Percentiles rank a stretch among this genome's conserved stretches.
Evolutionary conservation across 805 yeast genomes (phyloP).

Genomic region (Zygoascus biomembranicola): DNA sequence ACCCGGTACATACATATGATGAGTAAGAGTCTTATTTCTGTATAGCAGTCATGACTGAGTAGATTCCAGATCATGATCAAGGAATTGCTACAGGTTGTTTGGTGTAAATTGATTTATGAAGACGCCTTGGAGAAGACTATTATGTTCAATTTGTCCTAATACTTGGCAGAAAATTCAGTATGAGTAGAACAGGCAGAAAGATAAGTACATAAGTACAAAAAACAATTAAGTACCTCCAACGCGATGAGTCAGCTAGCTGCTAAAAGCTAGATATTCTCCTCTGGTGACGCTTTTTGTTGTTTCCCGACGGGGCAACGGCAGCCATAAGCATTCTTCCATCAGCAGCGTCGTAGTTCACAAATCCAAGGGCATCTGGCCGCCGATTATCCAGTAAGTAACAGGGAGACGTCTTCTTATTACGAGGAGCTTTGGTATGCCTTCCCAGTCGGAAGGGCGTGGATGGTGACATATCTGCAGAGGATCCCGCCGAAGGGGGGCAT

Average conservation of each 20-base stretch:
- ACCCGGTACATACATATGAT: no score
- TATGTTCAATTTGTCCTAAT: no score
- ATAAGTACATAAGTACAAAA: no score
- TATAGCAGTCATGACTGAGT: no score
- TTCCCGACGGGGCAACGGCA: slow-evolving; percentile 17
- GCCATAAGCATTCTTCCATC: slow-evolving; percentile 16
- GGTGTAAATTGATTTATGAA: no score
- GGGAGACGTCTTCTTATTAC: background rate
- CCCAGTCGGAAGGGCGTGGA: background rate
- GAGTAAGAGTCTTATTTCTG: no score
- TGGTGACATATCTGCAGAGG: background rate
- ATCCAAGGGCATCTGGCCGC: slow-evolving; percentile 11
- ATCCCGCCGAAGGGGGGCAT: background rate
- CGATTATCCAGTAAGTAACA: background rate
- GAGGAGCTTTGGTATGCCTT: background rate
- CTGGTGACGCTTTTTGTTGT: background rate
- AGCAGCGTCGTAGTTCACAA: slow-evolving; percentile 12
- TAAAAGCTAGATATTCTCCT: background rate
- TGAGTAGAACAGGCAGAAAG: no score
- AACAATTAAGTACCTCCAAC: no score
- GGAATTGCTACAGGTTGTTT: no score
- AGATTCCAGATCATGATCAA: no score
- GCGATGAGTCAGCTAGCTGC: background rate
- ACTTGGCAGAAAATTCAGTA: no score
- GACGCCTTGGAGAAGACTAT: no score